Evolutionary conservation across 495 filamentous ascomycete species (phyloP).

Genomic region (Letharia lupina): DNA sequence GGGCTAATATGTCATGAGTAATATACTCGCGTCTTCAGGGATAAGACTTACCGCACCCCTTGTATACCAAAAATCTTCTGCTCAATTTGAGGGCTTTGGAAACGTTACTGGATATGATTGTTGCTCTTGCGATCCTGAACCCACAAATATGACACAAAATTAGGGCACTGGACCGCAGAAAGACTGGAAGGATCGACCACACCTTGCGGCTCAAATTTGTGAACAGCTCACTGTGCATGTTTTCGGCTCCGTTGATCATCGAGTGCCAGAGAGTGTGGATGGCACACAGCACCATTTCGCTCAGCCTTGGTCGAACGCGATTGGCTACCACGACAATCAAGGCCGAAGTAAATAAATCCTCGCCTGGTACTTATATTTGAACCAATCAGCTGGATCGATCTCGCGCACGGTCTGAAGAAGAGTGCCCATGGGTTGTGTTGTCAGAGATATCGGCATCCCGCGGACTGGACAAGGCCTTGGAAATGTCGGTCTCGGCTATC

Average conservation of each 20-base stretch:
- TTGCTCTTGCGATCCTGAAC: not conserved
- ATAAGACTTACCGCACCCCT: not conserved
- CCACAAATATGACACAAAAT: not conserved
- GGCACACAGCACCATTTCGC: not conserved
- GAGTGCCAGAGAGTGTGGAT: not conserved
- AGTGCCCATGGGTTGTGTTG: not conserved
- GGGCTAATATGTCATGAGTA: not conserved
- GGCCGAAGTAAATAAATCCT: not conserved
- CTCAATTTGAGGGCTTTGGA: not conserved
- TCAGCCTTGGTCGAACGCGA: not conserved
- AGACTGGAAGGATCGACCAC: not conserved
- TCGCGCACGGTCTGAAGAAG: not conserved
- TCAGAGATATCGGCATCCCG: not conserved
- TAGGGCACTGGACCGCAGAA: not conserved
- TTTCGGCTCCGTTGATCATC: not conserved
- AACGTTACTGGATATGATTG: not conserved
- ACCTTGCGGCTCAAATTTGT: not conserved
- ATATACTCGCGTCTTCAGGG: not conserved
- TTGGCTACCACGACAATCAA: not conserved
- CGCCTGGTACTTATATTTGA: not conserved
- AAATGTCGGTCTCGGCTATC: not conserved
- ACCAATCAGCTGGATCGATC: not conserved
- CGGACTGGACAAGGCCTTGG: not conserved
- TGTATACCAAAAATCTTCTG: not conserved
- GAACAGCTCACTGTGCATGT: constrained; percentile 1